A percentile compares a stretch with the other conserved stretches of the same genome.
phyloP scores from a whole-genome alignment of 73 alveolate species.

The Paramecium octaurelia region DNA sequence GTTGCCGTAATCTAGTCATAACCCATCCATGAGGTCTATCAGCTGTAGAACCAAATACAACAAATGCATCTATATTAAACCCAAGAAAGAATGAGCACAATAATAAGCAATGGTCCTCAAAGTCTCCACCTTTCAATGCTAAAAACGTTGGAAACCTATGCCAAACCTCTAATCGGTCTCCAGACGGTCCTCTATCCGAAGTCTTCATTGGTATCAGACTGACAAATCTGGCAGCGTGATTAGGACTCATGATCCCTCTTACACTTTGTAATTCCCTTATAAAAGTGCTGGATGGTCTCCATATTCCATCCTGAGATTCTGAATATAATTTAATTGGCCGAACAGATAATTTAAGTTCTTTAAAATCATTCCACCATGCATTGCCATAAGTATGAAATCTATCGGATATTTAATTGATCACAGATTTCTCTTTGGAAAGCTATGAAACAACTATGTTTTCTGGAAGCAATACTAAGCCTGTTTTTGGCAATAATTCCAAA shows the following conservation, averaged over 20 bases:
- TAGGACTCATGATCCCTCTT: constrained; percentile 62
- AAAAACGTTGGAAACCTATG: constrained; percentile 72
- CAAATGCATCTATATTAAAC: constrained; percentile 31
- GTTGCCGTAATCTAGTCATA: constrained; percentile 53
- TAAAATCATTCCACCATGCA: constrained; percentile 52
- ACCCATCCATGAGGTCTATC: constrained; percentile 89
- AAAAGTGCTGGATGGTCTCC: constrained; percentile 31
- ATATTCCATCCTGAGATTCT: constrained; percentile 27
- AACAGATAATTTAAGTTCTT: constrained; percentile 16
- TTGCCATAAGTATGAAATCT: constrained; percentile 45
- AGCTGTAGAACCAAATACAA: constrained; percentile 70
- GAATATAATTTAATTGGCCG: constrained; percentile 29
- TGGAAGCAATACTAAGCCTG: constrained; percentile 1
- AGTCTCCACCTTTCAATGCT: constrained; percentile 35
- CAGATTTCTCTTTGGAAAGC: constrained; percentile 13
- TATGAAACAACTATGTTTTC: not conserved
- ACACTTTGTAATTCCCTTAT: constrained; percentile 2
- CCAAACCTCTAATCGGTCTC: constrained; percentile 82
- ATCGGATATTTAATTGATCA: constrained; percentile 10
- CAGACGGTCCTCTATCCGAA: constrained; percentile 69
- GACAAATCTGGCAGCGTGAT: constrained; percentile 84
- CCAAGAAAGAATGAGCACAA: constrained; percentile 22
- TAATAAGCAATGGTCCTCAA: constrained; percentile 33
- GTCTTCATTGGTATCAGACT: constrained; percentile 77
- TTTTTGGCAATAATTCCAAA: constrained; percentile 41